Base-by-base conservation (phyloP, 2,329 filamentous ascomycete genomes). In the Pseudogymnoascus destructans region DNA sequence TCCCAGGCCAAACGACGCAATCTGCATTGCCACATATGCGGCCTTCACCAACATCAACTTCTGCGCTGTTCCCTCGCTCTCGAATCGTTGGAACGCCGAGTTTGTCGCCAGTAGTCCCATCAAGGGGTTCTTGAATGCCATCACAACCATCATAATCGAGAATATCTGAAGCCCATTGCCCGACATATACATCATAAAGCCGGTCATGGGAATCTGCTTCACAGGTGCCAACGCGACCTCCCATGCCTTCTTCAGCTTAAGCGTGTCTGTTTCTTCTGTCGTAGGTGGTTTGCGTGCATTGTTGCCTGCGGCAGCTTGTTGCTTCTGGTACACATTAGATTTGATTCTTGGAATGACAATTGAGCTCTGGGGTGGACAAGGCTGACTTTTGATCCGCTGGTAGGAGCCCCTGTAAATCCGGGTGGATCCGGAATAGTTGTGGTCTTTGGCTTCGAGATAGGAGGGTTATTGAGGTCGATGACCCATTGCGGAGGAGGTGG, bases 131-230 rank as follows among this genome's bases (percentile, higher is more conserved):
- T 97, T 97, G 79, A 98, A 98, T 49, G 95, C 85, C 87, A 96
- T 97, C 68, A 92, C 91, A 15, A 97, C 92, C 91, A 97, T 98
- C 89, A 97, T 97, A 73, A 98, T 97, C 73, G 87, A 95, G 77
- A 98, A 98, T 64, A 98, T 97, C 71, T 98, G 93, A 52, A 98
- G 81, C 61, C 89, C 90, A 75, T 97, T 98, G 68, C 93, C 93
- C 30, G 92, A 95, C 93, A 98, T 98, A 79, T 98, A 98, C 90
- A 97, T 97, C 85, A 96, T 96, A 71, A 98, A 92, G 63, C 86
- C 91, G 59, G 95, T 97, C 93, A 98, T 98, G 60, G 93, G 93
- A 52, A 98, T 78, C 70, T 86, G 85, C 76, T 98, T 98, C 62
- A 93, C 86, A 0, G 93, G 93, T 1, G 86, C 92, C 54, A 98